These are phyloP conservation scores for Xylaria sp. DNA, from an alignment of 2,329 filamentous ascomycete species.

Conservation along the genomic window DNA sequence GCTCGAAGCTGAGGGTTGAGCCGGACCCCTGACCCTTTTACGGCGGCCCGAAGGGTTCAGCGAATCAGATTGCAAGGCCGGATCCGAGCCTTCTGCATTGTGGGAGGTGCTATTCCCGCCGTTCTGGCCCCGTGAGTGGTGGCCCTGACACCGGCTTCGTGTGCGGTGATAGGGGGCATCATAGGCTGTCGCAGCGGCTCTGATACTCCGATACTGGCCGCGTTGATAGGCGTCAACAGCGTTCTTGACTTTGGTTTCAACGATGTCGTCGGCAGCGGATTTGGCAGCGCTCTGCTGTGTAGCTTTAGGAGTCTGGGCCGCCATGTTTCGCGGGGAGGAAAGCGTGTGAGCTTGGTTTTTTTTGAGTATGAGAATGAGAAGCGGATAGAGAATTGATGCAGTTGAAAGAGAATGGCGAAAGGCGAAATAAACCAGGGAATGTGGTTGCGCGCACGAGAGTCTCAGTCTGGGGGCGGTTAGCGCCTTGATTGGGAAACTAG, in stretches of 20 bases:
- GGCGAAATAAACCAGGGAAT: neutral
- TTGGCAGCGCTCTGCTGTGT: neutral
- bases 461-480: neutral
- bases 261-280: neutral
- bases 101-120: neutral
- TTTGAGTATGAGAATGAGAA: neutral
- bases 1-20: neutral
- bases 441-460: neutral
- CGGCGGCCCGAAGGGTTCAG: neutral
- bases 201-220: neutral
- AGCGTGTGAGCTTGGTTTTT: neutral
- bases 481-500: neutral
- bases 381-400: neutral
- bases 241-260: neutral
- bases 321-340: neutral
- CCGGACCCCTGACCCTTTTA: neutral
- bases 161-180: slow-evolving; percentile 3
- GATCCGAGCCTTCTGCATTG: neutral
- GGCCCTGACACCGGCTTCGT: neutral
- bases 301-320: neutral
- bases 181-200: neutral
- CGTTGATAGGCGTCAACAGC: neutral
- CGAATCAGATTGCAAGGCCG: neutral
- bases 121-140: neutral
- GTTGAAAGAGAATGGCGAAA: neutral